Conservation (phyloP, 306 rosid species). For the Rosa chinensis region DNA sequence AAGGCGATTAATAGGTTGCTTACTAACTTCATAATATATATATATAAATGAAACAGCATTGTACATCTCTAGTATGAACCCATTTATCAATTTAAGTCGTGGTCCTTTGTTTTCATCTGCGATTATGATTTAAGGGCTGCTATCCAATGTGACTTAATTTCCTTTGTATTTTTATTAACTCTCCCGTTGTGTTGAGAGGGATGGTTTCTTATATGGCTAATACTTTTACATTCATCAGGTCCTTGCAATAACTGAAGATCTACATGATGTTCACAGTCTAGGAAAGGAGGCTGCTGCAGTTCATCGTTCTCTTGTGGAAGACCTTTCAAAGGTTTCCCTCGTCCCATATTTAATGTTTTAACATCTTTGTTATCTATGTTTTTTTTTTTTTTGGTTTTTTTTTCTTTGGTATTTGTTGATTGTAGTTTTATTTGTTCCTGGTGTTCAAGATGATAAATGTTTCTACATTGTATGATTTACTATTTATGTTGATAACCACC, state of each 20-base stretch:
- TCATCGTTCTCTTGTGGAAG: constrained; percentile 79
- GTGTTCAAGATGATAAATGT: not conserved
- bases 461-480: not conserved
- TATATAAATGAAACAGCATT: not conserved
- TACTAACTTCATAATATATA: not conserved
- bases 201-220: not conserved
- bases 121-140: not conserved
- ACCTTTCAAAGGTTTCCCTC: constrained; percentile 69
- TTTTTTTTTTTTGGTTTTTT: too few species aligned
- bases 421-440: not conserved
- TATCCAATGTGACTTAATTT: not conserved
- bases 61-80: too few species aligned
- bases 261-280: constrained; percentile 83
- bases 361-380: not conserved
- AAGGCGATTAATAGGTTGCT: not conserved
- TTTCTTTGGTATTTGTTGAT: not conserved
- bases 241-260: constrained; percentile 88
- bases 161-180: not conserved
- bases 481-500: constrained; percentile 18
- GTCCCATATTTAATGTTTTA: constrained; percentile 11
- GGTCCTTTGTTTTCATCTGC: not conserved
- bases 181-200: not conserved
- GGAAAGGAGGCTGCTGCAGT: constrained; percentile 90
- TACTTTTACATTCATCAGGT: constrained; percentile 47
- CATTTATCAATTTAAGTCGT: not conserved